A percentile compares a stretch with the other conserved stretches of the same genome.
phyloP scores from a whole-genome alignment of 2,329 filamentous ascomycete genomes.

The Phaeosphaeriaceae sp. region DNA sequence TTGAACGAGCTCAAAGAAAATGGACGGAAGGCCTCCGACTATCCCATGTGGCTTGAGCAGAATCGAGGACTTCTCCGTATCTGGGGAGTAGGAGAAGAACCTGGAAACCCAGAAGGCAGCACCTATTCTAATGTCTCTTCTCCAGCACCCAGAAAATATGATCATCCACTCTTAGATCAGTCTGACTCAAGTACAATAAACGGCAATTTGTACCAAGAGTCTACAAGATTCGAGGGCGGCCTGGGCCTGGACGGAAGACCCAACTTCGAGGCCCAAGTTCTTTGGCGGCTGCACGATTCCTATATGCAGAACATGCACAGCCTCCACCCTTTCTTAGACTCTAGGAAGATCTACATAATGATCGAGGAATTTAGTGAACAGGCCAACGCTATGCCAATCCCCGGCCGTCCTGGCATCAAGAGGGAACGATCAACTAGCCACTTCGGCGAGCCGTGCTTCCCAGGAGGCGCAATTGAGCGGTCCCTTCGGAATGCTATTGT shows the following conservation, averaged over 20 bases:
- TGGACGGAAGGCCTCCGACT: conserved; percentile 64
- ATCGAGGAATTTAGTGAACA: conserved; percentile 54
- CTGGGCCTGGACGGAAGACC: conserved; percentile 60
- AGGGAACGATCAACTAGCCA: conserved; percentile 36
- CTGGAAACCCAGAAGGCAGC: conserved; percentile 42
- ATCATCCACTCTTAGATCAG: conserved; percentile 50
- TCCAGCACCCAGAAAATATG: conserved; percentile 57
- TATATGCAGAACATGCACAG: conserved; percentile 67
- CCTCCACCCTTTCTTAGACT: conserved; percentile 69
- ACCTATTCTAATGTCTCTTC: conserved; percentile 49
- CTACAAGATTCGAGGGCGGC: conserved; percentile 55
- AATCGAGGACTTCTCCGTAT: conserved; percentile 74
- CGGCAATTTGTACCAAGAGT: conserved; percentile 27
- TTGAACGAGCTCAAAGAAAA: conserved; percentile 70
- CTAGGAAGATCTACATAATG: conserved; percentile 57
- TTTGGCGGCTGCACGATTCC: conserved; percentile 59
- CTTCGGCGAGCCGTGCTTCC: conserved; percentile 31
- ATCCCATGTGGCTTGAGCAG: conserved; percentile 78
- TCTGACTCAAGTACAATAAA: conserved; percentile 37
- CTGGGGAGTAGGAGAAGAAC: conserved; percentile 63
- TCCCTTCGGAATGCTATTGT: conserved; percentile 73
- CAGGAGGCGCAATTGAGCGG: conserved; percentile 32
- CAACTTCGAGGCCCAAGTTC: conserved; percentile 59
- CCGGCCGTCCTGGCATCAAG: no score
- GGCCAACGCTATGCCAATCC: no score